A percentile compares a stretch with the other conserved stretches of the same genome.
Conservation (phyloP, 2,329 filamentous ascomycete species). For the Coleophoma crateriformis region DNA sequence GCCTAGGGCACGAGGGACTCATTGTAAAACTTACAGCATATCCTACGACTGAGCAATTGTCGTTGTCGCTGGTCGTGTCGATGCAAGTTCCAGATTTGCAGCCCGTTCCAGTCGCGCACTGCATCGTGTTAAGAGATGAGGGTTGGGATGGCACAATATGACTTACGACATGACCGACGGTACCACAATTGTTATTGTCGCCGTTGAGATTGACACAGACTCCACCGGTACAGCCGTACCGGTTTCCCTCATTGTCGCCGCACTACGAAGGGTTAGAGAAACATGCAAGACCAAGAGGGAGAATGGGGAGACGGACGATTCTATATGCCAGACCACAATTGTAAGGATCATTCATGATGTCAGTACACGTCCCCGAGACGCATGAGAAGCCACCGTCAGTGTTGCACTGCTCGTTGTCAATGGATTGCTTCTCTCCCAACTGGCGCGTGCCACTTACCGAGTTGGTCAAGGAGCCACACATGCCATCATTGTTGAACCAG, state of each 20-base stretch:
- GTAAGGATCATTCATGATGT: background rate
- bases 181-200: background rate
- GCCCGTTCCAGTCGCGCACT: background rate
- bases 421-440: background rate
- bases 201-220: background rate
- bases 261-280: background rate
- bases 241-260: background rate
- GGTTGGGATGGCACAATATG: too few species aligned
- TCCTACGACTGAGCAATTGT: background rate
- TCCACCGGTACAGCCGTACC: background rate
- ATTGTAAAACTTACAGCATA: background rate
- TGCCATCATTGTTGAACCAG: background rate
- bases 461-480: background rate
- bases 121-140: background rate
- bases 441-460: background rate
- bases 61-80: background rate
- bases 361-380: background rate
- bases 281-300: too few species aligned
- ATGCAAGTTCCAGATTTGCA: background rate
- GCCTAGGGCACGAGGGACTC: too few species aligned
- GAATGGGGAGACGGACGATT: background rate
- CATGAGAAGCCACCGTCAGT: background rate
- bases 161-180: background rate
- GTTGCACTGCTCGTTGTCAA: background rate
- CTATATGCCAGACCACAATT: background rate